These are phyloP conservation scores for Sanguinoderma infundibulare DNA, from an alignment of 1,284 basidiomycete species.

Conservation along the genomic window DNA sequence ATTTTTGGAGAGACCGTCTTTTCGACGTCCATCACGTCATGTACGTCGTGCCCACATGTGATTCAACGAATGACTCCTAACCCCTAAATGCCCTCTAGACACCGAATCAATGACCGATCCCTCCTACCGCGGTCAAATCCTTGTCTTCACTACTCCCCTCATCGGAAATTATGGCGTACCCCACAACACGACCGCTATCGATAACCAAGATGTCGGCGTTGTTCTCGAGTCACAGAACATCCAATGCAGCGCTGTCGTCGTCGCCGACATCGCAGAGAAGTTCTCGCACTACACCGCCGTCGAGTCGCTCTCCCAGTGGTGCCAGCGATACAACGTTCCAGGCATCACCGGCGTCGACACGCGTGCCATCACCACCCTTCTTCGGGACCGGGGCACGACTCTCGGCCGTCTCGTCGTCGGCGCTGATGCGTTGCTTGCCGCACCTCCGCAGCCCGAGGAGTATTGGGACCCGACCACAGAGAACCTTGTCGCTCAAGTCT, in stretches of 20 bases:
- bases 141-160: constrained; percentile 98
- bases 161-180: constrained; percentile 99
- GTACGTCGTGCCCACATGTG: constrained; percentile 47
- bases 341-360: constrained; percentile 98
- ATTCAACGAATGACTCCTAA: not conserved
- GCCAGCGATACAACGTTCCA: constrained; percentile 87
- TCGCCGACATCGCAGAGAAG: constrained; percentile 93
- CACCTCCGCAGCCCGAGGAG: constrained; percentile 66
- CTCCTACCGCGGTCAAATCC: constrained; percentile 96
- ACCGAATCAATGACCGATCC: constrained; percentile 99
- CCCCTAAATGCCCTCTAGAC: constrained; percentile 53
- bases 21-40: constrained; percentile 98
- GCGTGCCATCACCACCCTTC: constrained; percentile 91
- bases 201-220: constrained; percentile 87
- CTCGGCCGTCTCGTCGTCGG: constrained; percentile 92
- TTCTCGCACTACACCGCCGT: constrained; percentile 96
- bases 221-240: constrained; percentile 90
- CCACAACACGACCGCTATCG: constrained; percentile 72
- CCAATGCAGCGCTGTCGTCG: constrained; percentile 92
- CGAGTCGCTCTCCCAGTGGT: constrained; percentile 95
- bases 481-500: constrained; percentile 94
- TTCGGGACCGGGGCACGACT: constrained; percentile 97
- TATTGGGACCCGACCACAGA: constrained; percentile 94
- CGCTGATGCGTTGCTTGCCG: constrained; percentile 64
- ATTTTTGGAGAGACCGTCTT: constrained; percentile 98